These are phyloP conservation scores for Toxicodendron radicans DNA, from an alignment of 345 rosid species.

Conservation along the genomic window DNA sequence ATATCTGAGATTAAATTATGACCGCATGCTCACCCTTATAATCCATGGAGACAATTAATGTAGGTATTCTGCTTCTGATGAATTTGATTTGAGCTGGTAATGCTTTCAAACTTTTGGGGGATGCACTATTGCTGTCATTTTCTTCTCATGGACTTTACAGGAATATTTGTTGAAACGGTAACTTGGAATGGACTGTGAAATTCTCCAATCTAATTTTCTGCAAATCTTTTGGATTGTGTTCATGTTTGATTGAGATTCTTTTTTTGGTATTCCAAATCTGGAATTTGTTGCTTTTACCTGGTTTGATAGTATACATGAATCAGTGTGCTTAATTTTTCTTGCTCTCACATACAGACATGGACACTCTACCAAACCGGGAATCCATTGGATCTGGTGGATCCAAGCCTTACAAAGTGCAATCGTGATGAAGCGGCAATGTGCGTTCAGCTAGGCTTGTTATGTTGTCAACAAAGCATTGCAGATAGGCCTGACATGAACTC, in stretches of 20 bases:
- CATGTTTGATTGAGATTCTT: not conserved
- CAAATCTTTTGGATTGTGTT: not conserved
- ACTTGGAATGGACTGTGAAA: not conserved
- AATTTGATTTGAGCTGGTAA: not conserved
- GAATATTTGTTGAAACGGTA: not conserved
- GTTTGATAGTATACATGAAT: not conserved
- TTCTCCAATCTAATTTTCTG: not conserved
- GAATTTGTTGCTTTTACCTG: not conserved
- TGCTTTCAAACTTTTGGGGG: not conserved
- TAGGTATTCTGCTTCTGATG: not conserved
- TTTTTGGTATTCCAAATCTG: too few species aligned
- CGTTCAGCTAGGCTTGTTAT: slow-evolving; percentile 73
- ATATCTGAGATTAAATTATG: not conserved
- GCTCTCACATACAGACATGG: slow-evolving; percentile 57
- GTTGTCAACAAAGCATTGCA: slow-evolving; percentile 63
- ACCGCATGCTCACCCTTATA: not conserved
- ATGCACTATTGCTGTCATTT: not conserved
- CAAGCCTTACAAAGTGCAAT: slow-evolving; percentile 52
- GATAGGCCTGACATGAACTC: slow-evolving; percentile 83
- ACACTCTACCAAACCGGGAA: slow-evolving; percentile 52
- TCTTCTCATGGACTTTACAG: not conserved
- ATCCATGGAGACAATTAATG: not conserved
- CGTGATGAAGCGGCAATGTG: slow-evolving; percentile 75
- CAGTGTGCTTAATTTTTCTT: not conserved
- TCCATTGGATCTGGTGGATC: slow-evolving; percentile 65